These are phyloP conservation scores for Naganishia onofrii DNA, from an alignment of 768 basidiomycete genomes.

Conservation along the genomic window DNA sequence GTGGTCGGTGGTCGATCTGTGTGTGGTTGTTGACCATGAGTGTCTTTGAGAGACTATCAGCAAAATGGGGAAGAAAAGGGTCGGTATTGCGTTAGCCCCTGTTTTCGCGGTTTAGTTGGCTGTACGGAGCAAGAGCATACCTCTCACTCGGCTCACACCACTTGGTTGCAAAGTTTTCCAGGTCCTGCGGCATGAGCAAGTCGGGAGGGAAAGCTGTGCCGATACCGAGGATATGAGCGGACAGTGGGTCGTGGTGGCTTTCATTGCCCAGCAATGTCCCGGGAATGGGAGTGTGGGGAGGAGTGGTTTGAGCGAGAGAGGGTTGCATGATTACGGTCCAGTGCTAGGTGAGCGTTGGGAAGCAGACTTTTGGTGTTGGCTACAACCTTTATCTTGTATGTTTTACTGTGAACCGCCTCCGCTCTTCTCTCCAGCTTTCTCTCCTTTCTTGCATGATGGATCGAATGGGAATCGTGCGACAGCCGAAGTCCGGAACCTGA, in stretches of 20 bases:
- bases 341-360: too few species aligned
- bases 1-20: slow-evolving; percentile 30
- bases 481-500: too few species aligned
- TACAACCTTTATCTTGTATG: too few species aligned
- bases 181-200: slow-evolving; percentile 20
- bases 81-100: too few species aligned
- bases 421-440: too few species aligned
- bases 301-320: background rate
- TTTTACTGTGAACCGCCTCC: too few species aligned
- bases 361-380: too few species aligned
- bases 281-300: slow-evolving; percentile 12
- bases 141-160: slow-evolving; percentile 29
- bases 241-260: background rate
- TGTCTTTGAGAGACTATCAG: slow-evolving; percentile 33
- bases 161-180: slow-evolving; percentile 33
- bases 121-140: background rate
- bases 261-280: too few species aligned
- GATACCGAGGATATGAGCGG: slow-evolving; percentile 35
- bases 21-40: slow-evolving; percentile 32
- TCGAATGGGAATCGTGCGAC: too few species aligned
- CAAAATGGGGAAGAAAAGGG: too few species aligned
- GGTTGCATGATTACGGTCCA: background rate
- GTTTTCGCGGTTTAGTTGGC: background rate
- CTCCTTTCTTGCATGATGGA: too few species aligned
- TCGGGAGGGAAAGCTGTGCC: slow-evolving; percentile 31